Conservation (phyloP, 306 rosid genomes). For the Vachellia collinsii region DNA sequence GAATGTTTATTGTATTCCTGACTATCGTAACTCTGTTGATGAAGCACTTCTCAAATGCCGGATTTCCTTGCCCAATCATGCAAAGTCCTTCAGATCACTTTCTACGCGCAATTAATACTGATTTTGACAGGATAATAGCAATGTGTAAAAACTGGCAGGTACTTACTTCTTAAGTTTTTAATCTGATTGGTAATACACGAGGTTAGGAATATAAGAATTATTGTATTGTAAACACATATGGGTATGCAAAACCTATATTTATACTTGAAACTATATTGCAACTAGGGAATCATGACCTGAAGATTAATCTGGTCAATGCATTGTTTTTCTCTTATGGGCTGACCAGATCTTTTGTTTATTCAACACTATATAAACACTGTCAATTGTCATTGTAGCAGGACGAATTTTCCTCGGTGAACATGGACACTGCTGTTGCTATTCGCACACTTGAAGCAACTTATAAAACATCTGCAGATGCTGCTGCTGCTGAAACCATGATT, state of each 20-base stretch:
- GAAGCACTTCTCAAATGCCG: slow-evolving; percentile 99
- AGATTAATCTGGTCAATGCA: slow-evolving; percentile 1
- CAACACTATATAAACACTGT: slow-evolving; percentile 33
- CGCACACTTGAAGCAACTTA: slow-evolving; percentile 98
- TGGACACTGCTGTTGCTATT: slow-evolving; percentile 99
- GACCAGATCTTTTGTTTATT: slow-evolving; percentile 7
- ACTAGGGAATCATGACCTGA: not conserved
- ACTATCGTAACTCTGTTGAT: slow-evolving; percentile 43
- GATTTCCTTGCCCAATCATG: slow-evolving; percentile 99
- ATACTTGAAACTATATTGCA: not conserved
- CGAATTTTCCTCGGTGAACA: slow-evolving; percentile 91
- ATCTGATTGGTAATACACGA: not conserved
- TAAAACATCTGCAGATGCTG: slow-evolving; percentile 93
- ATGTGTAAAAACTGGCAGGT: slow-evolving; percentile 99
- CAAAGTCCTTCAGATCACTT: slow-evolving; percentile 99
- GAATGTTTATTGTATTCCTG: slow-evolving; percentile 32
- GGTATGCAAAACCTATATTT: not conserved
- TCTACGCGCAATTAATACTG: slow-evolving; percentile 93
- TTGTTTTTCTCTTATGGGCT: not conserved
- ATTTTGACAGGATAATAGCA: slow-evolving; percentile 95
- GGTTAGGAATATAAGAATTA: not conserved
- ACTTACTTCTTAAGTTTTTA: slow-evolving; percentile 26
- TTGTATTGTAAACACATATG: not conserved
- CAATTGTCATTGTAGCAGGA: slow-evolving; percentile 59
- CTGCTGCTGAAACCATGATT: slow-evolving; percentile 90